Conservation (phyloP, 2,329 filamentous ascomycete species). For the Diaporthe ilicicola region DNA sequence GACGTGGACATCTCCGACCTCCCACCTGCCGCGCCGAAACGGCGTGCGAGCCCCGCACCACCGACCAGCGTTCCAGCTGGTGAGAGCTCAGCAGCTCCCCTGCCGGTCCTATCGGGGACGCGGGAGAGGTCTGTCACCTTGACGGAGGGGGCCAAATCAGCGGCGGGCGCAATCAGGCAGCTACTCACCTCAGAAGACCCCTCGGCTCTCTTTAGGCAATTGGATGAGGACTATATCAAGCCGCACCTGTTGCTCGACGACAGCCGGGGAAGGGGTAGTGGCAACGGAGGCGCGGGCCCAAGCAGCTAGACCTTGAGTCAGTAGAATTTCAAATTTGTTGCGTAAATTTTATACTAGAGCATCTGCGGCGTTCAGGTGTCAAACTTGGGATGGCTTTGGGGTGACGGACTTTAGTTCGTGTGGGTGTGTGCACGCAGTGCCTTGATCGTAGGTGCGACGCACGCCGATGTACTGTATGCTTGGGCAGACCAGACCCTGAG, state of each 20-base stretch:
- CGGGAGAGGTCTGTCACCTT: constrained; percentile 40
- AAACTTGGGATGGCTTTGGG: neutral
- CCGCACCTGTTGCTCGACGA: constrained; percentile 87
- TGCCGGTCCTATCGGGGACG: constrained; percentile 11
- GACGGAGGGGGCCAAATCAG: constrained; percentile 37
- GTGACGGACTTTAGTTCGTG: neutral
- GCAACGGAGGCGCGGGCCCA: constrained; percentile 38
- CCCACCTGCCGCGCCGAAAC: constrained; percentile 64
- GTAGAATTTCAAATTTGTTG: neutral
- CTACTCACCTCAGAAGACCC: constrained; percentile 89
- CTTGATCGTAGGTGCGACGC: neutral
- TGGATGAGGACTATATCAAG: constrained; percentile 97
- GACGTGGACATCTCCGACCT: constrained; percentile 74
- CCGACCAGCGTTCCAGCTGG: constrained; percentile 34
- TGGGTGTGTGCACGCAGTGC: neutral
- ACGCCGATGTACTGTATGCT: constrained; percentile 17
- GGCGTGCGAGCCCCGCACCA: constrained; percentile 50
- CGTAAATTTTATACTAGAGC: constrained; percentile 21
- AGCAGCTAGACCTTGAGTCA: neutral
- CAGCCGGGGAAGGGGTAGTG: constrained; percentile 44
- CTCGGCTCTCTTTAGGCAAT: constrained; percentile 85
- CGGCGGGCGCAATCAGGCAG: constrained; percentile 75
- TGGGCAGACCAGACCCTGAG: constrained; percentile 12
- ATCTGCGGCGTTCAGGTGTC: constrained; percentile 24
- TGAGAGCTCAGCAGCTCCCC: constrained; percentile 27